These are phyloP conservation scores for Uronychia setigera DNA, from an alignment of 73 alveolate genomes.

Conservation along the genomic window DNA sequence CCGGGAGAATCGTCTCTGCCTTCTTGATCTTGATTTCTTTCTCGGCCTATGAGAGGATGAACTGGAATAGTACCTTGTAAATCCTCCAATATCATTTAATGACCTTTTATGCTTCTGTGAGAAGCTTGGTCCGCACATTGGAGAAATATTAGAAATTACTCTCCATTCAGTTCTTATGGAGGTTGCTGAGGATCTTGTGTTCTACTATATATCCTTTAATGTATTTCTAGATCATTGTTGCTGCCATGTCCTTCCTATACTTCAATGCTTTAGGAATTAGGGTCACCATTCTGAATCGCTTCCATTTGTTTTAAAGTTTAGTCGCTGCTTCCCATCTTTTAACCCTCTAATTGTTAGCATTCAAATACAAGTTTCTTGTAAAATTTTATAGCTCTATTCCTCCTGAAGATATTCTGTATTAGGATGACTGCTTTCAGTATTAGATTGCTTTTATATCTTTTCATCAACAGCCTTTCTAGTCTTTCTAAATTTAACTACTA, in stretches of 20 bases:
- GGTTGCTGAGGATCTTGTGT: slow-evolving; percentile 2
- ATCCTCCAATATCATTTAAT: no score
- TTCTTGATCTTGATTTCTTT: no score
- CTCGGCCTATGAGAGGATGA: no score
- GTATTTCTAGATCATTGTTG: slow-evolving; percentile 6
- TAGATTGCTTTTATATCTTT: neutral
- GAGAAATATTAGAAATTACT: no score
- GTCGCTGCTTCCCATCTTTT: slow-evolving; percentile 3
- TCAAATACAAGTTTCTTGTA: no score
- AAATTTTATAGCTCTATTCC: neutral
- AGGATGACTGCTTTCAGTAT: neutral
- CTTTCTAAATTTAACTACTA: neutral
- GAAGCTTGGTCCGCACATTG: no score
- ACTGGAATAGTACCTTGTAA: no score
- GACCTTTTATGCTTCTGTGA: no score
- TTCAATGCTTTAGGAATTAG: slow-evolving; percentile 34
- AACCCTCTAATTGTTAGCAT: neutral
- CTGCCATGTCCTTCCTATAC: slow-evolving; percentile 25
- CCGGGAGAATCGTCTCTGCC: no score
- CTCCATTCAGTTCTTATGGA: no score
- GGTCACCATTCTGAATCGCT: slow-evolving; percentile 12
- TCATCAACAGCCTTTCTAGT: neutral
- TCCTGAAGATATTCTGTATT: neutral
- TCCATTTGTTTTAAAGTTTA: slow-evolving; percentile 16
- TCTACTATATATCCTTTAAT: slow-evolving; percentile 25